These are phyloP conservation scores for Trichoderma breve DNA, from an alignment of 2,329 filamentous ascomycete genomes.

Conservation along the genomic window DNA sequence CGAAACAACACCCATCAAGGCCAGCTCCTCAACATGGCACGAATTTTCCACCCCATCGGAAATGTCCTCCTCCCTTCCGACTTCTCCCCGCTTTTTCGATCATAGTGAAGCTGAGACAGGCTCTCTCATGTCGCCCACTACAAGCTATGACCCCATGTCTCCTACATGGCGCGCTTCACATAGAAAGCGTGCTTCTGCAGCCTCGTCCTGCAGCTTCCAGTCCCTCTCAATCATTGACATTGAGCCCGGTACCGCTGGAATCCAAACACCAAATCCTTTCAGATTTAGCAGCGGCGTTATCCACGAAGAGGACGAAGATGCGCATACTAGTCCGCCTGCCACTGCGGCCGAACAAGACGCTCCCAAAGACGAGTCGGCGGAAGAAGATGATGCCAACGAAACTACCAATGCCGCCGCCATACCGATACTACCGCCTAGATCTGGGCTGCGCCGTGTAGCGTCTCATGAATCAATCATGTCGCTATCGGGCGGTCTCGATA, in stretches of 20 bases:
- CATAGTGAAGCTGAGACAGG: constrained; percentile 58
- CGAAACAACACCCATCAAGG: constrained; percentile 51
- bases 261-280: constrained; percentile 24
- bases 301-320: constrained; percentile 41
- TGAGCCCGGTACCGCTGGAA: constrained; percentile 27
- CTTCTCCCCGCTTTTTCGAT: constrained; percentile 84
- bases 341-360: background rate
- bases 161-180: constrained; percentile 53
- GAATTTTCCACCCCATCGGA: constrained; percentile 54
- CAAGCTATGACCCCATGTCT: constrained; percentile 67
- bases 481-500: constrained; percentile 82
- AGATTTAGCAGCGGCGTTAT: constrained; percentile 34
- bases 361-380: constrained; percentile 23
- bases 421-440: constrained; percentile 32
- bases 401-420: constrained; percentile 30
- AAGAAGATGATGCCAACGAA: constrained; percentile 32
- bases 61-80: constrained; percentile 72
- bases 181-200: constrained; percentile 55
- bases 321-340: constrained; percentile 20
- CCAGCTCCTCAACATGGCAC: constrained; percentile 51
- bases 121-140: constrained; percentile 78
- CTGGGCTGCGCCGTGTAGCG: constrained; percentile 59
- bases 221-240: constrained; percentile 39
- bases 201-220: constrained; percentile 52
- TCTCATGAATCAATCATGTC: constrained; percentile 92